Evolutionary conservation across 768 basidiomycete genomes (phyloP).

Genomic region (Lanmaoa pseudosensibilis): DNA sequence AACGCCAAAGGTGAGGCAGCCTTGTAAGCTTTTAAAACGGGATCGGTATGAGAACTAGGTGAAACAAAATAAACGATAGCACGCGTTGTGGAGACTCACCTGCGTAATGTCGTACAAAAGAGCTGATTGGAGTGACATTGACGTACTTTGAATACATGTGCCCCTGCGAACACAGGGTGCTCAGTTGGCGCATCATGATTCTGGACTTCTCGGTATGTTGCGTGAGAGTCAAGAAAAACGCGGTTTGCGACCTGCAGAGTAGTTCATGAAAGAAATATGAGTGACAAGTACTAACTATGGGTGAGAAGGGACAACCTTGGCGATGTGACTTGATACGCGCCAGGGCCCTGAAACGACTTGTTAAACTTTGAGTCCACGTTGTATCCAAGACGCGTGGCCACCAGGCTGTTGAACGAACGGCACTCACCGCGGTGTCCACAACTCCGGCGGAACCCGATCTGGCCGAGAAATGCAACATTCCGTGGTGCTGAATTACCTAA

Average conservation of each 20-base stretch:
- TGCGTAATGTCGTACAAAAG: conserved; percentile 35
- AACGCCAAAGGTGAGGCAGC: conserved; percentile 48
- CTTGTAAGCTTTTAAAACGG: conserved; percentile 27
- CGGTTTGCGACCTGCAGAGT: conserved; percentile 28
- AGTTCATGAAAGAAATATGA: conserved; percentile 28
- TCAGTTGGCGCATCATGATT: conserved; percentile 28
- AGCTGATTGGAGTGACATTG: conserved; percentile 30
- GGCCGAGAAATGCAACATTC: conserved; percentile 3
- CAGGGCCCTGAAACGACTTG: conserved; percentile 21
- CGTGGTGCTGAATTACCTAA: conserved; percentile 24
- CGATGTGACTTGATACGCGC: conserved; percentile 31
- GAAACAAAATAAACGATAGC: conserved; percentile 22
- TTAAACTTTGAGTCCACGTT: conserved; percentile 24
- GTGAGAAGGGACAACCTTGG: conserved; percentile 19
- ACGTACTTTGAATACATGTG: conserved; percentile 35
- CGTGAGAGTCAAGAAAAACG: conserved; percentile 38
- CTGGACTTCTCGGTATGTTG: conserved; percentile 34
- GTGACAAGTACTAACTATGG: conserved; percentile 21
- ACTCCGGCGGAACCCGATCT: conserved; percentile 21
- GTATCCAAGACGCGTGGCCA: conserved; percentile 19
- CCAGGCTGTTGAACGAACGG: conserved; percentile 1
- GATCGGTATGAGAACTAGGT: conserved; percentile 25
- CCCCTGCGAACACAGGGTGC: conserved; percentile 29
- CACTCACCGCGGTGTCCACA: conserved; percentile 10
- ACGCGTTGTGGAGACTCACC: conserved; percentile 35